Percentiles rank a stretch among this genome's conserved stretches.
Evolutionary conservation across 1,139 yeast genomes (phyloP).

Genomic region (Kodamaea ohmeri): DNA sequence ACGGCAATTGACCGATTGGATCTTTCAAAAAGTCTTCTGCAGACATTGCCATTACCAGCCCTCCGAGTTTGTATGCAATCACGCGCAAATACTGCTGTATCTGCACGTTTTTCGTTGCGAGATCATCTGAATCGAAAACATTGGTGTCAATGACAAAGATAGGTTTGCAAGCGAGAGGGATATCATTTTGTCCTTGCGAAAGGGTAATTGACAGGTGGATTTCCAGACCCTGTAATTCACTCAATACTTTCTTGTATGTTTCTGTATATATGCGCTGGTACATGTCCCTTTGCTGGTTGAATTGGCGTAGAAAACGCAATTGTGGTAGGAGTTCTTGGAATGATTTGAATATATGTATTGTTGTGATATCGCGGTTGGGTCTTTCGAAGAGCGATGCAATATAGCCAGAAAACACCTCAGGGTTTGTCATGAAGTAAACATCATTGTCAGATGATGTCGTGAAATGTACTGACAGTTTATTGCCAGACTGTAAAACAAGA

Average conservation of each 20-base stretch:
- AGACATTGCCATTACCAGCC: conserved; percentile 26
- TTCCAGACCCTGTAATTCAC: conserved; percentile 10
- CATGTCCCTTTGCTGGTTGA: conserved; percentile 5
- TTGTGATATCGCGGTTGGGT: conserved; percentile 11
- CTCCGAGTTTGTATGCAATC: conserved; percentile 45
- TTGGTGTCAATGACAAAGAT: conserved; percentile 20
- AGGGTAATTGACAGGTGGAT: conserved; percentile 1
- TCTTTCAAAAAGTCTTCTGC: conserved; percentile 11
- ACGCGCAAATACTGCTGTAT: conserved; percentile 56
- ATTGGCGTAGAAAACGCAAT: conserved; percentile 14
- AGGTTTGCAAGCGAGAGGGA: conserved; percentile 20
- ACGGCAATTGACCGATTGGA: conserved; percentile 1
- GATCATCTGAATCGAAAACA: conserved; percentile 18
- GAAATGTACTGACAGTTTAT: conserved; percentile 9
- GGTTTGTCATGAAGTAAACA: conserved; percentile 24
- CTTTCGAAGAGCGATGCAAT: conserved; percentile 17
- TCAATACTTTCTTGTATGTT: conserved; percentile 10
- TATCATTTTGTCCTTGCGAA: conserved; percentile 20
- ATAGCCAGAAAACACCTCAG: conserved; percentile 20
- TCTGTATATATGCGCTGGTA: conserved; percentile 9
- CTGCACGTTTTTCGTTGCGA: conserved; percentile 22
- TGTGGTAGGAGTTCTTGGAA: conserved; percentile 17
- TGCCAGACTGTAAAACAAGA: conserved; percentile 6
- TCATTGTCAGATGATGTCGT: conserved; percentile 13
- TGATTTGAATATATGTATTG: conserved; percentile 17